Base-by-base conservation (phyloP, 75 land plant species). In the Cryptomeria japonica region DNA sequence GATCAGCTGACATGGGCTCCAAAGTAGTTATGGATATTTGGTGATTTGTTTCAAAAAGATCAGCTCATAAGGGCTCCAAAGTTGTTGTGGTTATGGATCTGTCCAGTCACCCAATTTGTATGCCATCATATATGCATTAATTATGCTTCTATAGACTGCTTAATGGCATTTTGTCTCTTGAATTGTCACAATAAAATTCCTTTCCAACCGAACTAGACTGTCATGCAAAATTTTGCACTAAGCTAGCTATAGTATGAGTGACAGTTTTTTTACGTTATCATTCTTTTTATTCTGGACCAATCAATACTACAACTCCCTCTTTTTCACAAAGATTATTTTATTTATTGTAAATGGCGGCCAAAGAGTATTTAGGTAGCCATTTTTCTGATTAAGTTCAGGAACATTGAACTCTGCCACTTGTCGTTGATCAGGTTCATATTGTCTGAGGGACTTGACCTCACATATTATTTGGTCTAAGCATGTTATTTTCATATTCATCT, bases 231-330 rank as follows among this genome's bases (percentile, higher is more conserved):
- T 25, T 64, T 64, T 64, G 8, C 31, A 25, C 8, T 64, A 25
- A 64, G 70, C 70, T 64, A 64, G n/a, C n/a, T n/a, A n/a, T n/a
- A n/a, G n/a, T 25, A 64, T 9, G n/a, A 64, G n/a, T 64, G 70
- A 64, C 70, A 64, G 7, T 64, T 25, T 61, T 25, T 25, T 25
- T 25, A 61, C 70, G 28, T 64, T 64, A 64, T 64, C 28, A 64
- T 64, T 64, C 31, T 25, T 64, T 64, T 28, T 64, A 19, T 64
- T 25, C n/a, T 64, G 70, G 28, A 39, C 11, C 9, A 19, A 79
- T 79, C 82, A 79, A 79, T 79, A 79, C 10, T 79, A 79, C 82
- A 41, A 22, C 42, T 39, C 42, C 82, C 44, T 79, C n/a, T n/a
- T n/a, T n/a, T n/a, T 25, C 22, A 15, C 28, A 79, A 78, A 37